A percentile compares a stretch with the other conserved stretches of the same genome.
These are phyloP conservation scores for Didymellaceae sp. DNA, from an alignment of 2,329 filamentous ascomycete genomes.

Conservation along the genomic window DNA sequence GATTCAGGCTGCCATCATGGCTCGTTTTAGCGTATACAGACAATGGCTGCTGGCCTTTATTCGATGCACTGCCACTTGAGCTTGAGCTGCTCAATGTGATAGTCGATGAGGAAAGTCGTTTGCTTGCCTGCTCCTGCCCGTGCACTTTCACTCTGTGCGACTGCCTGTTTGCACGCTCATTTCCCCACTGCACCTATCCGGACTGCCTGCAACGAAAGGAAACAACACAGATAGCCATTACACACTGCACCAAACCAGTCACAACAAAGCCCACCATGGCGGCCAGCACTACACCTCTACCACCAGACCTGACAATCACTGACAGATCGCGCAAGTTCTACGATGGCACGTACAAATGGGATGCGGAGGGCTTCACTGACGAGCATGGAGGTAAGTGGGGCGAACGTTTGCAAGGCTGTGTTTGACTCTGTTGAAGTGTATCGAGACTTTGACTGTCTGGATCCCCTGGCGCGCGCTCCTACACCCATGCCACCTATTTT, in stretches of 20 bases:
- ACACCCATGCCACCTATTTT: slow-evolving; percentile 29
- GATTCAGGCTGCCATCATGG: too few species aligned
- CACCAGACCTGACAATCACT: slow-evolving; percentile 15
- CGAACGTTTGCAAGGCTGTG: not conserved
- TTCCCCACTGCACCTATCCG: not conserved
- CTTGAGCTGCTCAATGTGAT: not conserved
- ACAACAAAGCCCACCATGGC: not conserved
- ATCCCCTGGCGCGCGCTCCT: slow-evolving; percentile 26
- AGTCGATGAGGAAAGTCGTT: not conserved
- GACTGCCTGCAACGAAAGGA: not conserved
- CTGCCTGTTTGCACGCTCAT: slow-evolving; percentile 5
- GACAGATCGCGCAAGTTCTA: slow-evolving; percentile 40
- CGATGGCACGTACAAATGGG: slow-evolving; percentile 35
- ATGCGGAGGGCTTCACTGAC: slow-evolving; percentile 36
- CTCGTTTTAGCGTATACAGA: too few species aligned
- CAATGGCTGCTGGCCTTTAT: too few species aligned
- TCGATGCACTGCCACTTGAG: not conserved
- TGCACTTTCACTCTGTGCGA: slow-evolving; percentile 1
- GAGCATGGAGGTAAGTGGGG: slow-evolving; percentile 27
- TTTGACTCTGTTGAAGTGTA: slow-evolving; percentile 16
- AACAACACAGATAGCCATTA: not conserved
- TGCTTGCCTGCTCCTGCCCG: slow-evolving; percentile 7
- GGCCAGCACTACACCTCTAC: not conserved
- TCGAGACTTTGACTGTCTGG: slow-evolving; percentile 25
- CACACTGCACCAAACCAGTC: not conserved